Base-by-base conservation (phyloP, 2,329 filamentous ascomycete species). In the Aspergillus piperis region DNA sequence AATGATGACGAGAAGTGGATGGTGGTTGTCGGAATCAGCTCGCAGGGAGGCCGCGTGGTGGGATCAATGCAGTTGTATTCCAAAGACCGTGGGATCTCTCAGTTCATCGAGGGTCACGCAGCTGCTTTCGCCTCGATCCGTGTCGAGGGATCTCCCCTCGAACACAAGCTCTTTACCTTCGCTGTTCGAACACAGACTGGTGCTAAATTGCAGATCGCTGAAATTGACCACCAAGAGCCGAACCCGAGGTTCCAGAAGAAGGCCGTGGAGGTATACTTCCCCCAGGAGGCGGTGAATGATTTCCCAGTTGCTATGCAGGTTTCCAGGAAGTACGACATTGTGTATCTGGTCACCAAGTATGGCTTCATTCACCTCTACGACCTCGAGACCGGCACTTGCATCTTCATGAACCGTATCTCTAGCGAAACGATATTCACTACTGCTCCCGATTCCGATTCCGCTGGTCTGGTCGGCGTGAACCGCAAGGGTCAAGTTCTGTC, bases 371-470 rank as follows among this genome's bases (percentile, higher is more conserved):
- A 99, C 79, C 86, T 99, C 23, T 98, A 99, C 80, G 96, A 99
- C 73, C 87, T 99, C 59, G 96, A 99, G 82, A 95, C 91, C 7
- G 96, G 91, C 60, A 90, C 90, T 11, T 96, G 92, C 76, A 95
- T 99, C 75, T 99, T 97, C 86, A 96, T 99, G 92, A 99, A 99
- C 84, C 90, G 96, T 70, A 99, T 99, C 72, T 99, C 95, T 36
- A 96, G 92, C 82, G 95, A 99, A 75, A 99, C 95, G 25, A 98
- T 99, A 75, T 99, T 99, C 81, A 96, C 94, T 25, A 97, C 93
- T 19, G 90, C 91, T 50, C 82, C 88, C 38, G 95, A 99, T 75
- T 85, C 86, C 57, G 88, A 92, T 21, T 96, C 92, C 17, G 87
- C 89, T 49, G 96, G 96, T 70, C 90, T 99, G 64, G 86, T 99